These are phyloP conservation scores for Daldinia caldariorum DNA, from an alignment of 495 filamentous ascomycete species.

Conservation along the genomic window DNA sequence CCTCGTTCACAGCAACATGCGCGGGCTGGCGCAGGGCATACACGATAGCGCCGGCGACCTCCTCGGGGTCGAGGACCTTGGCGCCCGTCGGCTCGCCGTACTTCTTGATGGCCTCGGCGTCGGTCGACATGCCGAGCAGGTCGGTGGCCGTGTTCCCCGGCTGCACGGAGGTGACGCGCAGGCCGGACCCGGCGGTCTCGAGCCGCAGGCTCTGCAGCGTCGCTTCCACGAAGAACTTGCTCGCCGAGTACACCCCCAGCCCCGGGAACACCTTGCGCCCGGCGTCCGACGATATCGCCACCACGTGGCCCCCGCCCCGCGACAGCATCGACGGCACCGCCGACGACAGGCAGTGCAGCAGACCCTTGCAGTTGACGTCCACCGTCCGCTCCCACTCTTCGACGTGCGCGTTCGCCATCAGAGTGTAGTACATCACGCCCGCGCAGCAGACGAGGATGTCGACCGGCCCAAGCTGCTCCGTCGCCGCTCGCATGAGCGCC, in stretches of 20 bases:
- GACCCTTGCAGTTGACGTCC: slow-evolving; percentile 77
- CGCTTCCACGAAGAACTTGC: slow-evolving; percentile 79
- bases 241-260: slow-evolving; percentile 75
- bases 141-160: slow-evolving; percentile 73
- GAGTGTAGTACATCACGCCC: slow-evolving; percentile 79
- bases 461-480: slow-evolving; percentile 67
- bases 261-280: slow-evolving; percentile 77
- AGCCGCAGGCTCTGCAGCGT: slow-evolving; percentile 71
- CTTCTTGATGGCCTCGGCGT: slow-evolving; percentile 73
- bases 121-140: slow-evolving; percentile 70
- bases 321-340: slow-evolving; percentile 70
- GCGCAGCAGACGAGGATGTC: slow-evolving; percentile 75
- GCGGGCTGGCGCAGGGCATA: slow-evolving; percentile 70
- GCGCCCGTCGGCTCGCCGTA: slow-evolving; percentile 73
- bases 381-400: slow-evolving; percentile 77
- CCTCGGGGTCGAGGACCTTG: slow-evolving; percentile 68
- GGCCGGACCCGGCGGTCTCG: slow-evolving; percentile 71
- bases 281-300: slow-evolving; percentile 76
- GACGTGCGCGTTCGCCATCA: slow-evolving; percentile 72
- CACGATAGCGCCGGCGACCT: slow-evolving; percentile 71
- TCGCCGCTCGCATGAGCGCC: slow-evolving; percentile 61
- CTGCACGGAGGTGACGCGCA: slow-evolving; percentile 72
- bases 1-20: slow-evolving; percentile 75
- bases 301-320: slow-evolving; percentile 66
- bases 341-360: slow-evolving; percentile 69